These are phyloP conservation scores for Russula vinacea DNA, from an alignment of 768 basidiomycete genomes.

Conservation along the genomic window DNA sequence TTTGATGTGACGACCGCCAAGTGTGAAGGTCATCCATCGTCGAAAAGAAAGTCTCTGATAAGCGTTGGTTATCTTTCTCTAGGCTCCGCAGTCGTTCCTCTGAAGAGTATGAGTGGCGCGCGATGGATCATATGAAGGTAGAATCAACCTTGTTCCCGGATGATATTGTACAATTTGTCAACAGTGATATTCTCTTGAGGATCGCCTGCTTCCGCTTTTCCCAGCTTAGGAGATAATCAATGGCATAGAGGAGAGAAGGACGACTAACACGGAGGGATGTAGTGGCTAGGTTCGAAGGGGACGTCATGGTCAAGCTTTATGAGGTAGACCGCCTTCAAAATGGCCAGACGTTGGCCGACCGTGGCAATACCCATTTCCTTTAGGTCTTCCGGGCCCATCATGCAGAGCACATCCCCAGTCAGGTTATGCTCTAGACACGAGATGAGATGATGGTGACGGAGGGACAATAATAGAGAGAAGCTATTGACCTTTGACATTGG, in stretches of 20 bases:
- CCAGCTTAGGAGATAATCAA: slow-evolving; percentile 1
- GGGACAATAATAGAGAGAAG: slow-evolving; percentile 26
- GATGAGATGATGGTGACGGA: slow-evolving; percentile 14
- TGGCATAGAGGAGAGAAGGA: slow-evolving; percentile 5
- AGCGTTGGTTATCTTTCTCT: slow-evolving; percentile 73
- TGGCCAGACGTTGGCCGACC: slow-evolving; percentile 86
- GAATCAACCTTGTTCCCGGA: slow-evolving; percentile 70
- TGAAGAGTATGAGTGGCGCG: slow-evolving; percentile 35
- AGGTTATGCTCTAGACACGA: slow-evolving; percentile 75
- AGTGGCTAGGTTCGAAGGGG: slow-evolving; percentile 78
- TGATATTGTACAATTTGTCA: slow-evolving; percentile 60
- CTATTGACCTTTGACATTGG: slow-evolving; percentile 69
- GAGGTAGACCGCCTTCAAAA: slow-evolving; percentile 89
- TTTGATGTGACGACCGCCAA: slow-evolving; percentile 35
- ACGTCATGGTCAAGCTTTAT: slow-evolving; percentile 82
- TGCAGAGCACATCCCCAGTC: slow-evolving; percentile 82
- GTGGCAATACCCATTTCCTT: slow-evolving; percentile 86
- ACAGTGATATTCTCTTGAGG: slow-evolving; percentile 53
- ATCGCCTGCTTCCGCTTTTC: slow-evolving; percentile 57
- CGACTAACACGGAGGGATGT: slow-evolving; percentile 81
- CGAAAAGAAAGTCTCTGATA: slow-evolving; percentile 59
- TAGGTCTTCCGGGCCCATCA: slow-evolving; percentile 79
- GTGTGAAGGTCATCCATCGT: slow-evolving; percentile 63
- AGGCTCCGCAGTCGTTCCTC: slow-evolving; percentile 64
- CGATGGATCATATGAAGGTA: neutral